Evolutionary conservation across 2,329 filamentous ascomycete genomes (phyloP), one percentile per base, ranked within the genome.

Genomic region (Dactylella cylindrospora): DNA sequence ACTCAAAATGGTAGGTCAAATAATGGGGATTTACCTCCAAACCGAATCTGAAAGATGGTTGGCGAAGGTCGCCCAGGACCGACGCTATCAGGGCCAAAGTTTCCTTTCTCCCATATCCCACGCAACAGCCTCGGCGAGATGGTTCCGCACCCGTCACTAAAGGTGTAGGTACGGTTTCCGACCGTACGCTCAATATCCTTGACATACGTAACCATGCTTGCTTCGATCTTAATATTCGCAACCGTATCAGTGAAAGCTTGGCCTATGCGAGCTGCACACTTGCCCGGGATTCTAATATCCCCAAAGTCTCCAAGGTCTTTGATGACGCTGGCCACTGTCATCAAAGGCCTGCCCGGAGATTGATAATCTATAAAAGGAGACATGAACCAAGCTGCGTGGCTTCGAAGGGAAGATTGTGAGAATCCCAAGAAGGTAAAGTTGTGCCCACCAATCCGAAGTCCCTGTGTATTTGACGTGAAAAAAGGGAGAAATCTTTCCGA

Each of bases 131-230:
- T 74, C 8, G 67, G 68, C 0, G 88, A 91, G 3, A 93, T 80
- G 0, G 82, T 88, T 0, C 88, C 88, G 1, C 88, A 84, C 1
- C 88, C 88, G 69, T 93, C 88, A 61, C 85, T 90, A 70, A 93
- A 94, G 0, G 84, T 77, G 3, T 62, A 54, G 4, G 83, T 78
- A 0, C 72, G 74, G 8, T 78, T 43, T 9, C 72, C 73, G 0
- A 41, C 35, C 1, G 74, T 79, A n/a, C 71, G 70, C 55, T 78
- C 74, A 1, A 88, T 74, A 55, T 87, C 83, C 0, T 70, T 65
- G 0, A 83, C 76, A 1, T 60, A 36, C 0, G 60, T 41, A 4
- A 71, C 67, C 1, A 17, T 67, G 46, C 25, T 79, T 76, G 0
- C 65, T 61, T 10, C 70, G 67, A 46, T 73, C 72, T 26, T 71